These are phyloP conservation scores for Oryza coarctata DNA, from an alignment of 176 grass and related monocot genomes.

Conservation along the genomic window DNA sequence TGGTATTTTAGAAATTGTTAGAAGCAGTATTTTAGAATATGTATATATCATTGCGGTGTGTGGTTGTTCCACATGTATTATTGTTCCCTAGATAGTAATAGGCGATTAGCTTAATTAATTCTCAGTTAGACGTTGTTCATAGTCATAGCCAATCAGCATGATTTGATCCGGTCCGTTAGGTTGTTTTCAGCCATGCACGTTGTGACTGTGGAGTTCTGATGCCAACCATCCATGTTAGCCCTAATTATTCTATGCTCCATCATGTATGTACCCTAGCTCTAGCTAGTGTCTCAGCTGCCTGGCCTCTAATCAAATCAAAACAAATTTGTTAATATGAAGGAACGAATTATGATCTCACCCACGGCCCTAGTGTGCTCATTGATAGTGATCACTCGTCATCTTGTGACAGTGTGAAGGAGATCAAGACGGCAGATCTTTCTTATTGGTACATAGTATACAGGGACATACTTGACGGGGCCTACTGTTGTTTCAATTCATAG, in stretches of 20 bases:
- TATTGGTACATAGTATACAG: not conserved
- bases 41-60: not conserved
- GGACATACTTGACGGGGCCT: not conserved
- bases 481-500: too few species aligned
- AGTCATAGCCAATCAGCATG: slow-evolving; percentile 18
- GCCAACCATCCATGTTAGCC: not conserved
- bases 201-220: not conserved
- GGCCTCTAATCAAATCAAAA: not conserved
- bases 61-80: not conserved
- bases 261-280: not conserved
- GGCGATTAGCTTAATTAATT: not conserved
- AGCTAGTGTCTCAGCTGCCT: not conserved
- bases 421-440: not conserved
- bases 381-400: not conserved
- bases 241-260: slow-evolving; percentile 23
- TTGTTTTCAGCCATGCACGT: not conserved
- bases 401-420: not conserved
- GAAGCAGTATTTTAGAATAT: too few species aligned
- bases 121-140: not conserved
- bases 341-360: not conserved
- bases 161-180: not conserved
- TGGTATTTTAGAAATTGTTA: too few species aligned
- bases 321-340: not conserved
- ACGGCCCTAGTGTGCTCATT: not conserved
- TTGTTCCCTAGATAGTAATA: not conserved